These are phyloP conservation scores for Ustilago trichophora DNA, from an alignment of 1,284 basidiomycete genomes.

Conservation along the genomic window DNA sequence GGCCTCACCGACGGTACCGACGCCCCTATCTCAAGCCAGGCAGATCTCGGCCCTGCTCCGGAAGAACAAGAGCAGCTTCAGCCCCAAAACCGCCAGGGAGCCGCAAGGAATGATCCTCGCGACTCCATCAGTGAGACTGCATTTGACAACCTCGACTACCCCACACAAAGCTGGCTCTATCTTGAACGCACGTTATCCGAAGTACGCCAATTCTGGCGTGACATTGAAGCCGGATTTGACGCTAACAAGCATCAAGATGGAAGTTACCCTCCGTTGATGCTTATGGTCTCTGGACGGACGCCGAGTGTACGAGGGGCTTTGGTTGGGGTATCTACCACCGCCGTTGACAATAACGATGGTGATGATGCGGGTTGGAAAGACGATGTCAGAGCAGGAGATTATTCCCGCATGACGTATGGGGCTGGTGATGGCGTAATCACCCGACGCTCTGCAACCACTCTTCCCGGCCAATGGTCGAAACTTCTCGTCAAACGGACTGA, in stretches of 20 bases:
- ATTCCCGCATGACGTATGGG: slow-evolving; percentile 48
- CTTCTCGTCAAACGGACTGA: slow-evolving; percentile 39
- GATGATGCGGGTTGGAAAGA: slow-evolving; percentile 45
- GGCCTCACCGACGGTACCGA: slow-evolving; percentile 14
- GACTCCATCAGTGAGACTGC: neutral
- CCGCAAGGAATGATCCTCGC: no score
- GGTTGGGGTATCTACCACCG: slow-evolving; percentile 29
- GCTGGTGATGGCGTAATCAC: slow-evolving; percentile 65
- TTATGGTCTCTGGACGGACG: slow-evolving; percentile 59
- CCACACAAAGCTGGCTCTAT: slow-evolving; percentile 29
- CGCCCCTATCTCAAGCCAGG: neutral
- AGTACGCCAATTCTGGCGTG: slow-evolving; percentile 53
- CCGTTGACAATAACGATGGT: no score
- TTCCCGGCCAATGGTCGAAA: slow-evolving; percentile 51
- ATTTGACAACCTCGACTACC: slow-evolving; percentile 24
- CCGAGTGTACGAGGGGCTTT: slow-evolving; percentile 63
- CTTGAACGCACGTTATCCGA: slow-evolving; percentile 43
- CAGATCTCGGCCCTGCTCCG: neutral
- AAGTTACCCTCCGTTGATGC: slow-evolving; percentile 62
- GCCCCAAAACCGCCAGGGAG: slow-evolving; percentile 30
- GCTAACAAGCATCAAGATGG: slow-evolving; percentile 6
- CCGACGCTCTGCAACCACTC: slow-evolving; percentile 46
- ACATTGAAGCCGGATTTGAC: slow-evolving; percentile 53
- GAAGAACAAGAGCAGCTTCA: slow-evolving; percentile 27
- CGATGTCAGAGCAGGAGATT: slow-evolving; percentile 41